Conservation (phyloP, 2,329 filamentous ascomycete species). For the Trichoderma atrobrunneum region DNA sequence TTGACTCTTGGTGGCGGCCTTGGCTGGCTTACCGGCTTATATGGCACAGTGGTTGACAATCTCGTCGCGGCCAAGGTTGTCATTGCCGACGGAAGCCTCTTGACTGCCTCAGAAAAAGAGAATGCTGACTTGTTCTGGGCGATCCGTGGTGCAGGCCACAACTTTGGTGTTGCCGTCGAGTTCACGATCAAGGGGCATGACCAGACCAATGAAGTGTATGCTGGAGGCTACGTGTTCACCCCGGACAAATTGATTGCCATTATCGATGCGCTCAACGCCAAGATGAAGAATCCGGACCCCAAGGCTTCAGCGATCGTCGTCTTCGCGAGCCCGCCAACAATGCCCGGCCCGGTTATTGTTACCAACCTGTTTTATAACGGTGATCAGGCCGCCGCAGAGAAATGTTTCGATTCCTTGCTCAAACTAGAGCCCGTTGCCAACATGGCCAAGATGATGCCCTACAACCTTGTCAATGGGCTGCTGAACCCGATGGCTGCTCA, state of each 20-base stretch:
- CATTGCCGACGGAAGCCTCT: constrained; percentile 35
- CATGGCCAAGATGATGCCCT: constrained; percentile 38
- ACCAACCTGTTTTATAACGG: constrained; percentile 27
- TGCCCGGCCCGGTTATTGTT: constrained; percentile 5
- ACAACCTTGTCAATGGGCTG: constrained; percentile 38
- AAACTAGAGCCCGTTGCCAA: constrained; percentile 36
- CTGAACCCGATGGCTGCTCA: constrained; percentile 29
- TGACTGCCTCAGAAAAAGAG: constrained; percentile 38
- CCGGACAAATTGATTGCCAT: constrained; percentile 26
- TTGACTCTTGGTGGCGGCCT: constrained; percentile 58
- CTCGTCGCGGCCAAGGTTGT: constrained; percentile 40
- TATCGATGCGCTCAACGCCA: constrained; percentile 26
- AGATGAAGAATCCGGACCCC: constrained; percentile 25
- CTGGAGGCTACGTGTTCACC: constrained; percentile 30
- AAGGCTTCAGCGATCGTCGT: constrained; percentile 30
- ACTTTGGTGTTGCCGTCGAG: constrained; percentile 42
- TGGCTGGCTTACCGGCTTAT: constrained; percentile 52
- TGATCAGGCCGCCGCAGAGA: constrained; percentile 33
- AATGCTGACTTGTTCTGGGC: constrained; percentile 49
- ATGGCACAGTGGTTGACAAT: constrained; percentile 51
- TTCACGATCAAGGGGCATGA: constrained; percentile 33
- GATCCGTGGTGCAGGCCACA: constrained; percentile 45
- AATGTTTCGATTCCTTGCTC: constrained; percentile 36
- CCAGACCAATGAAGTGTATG: constrained; percentile 32
- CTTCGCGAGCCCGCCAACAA: constrained; percentile 25